Conservation (phyloP, 148 eudicot species). For the Cornus suecica region DNA sequence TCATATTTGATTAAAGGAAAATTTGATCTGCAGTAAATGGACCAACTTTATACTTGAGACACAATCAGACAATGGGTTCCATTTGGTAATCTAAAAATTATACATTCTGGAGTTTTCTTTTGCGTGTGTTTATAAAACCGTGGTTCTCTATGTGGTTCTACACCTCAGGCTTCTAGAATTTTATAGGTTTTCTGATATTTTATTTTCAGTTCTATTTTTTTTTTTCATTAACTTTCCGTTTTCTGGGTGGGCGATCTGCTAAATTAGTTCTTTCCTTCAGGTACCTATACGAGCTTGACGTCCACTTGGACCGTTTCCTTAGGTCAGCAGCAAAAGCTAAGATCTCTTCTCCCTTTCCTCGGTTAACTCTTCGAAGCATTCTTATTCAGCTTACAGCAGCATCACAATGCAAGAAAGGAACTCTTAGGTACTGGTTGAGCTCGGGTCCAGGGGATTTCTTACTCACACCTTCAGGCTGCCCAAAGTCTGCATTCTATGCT, state of each 20-base stretch:
- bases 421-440: slow-evolving; percentile 60
- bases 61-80: not conserved
- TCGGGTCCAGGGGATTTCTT: slow-evolving; percentile 75
- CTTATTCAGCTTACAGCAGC: slow-evolving; percentile 60
- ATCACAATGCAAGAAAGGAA: slow-evolving; percentile 60
- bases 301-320: slow-evolving; percentile 63
- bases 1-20: not conserved
- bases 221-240: not conserved
- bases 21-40: not conserved
- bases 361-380: slow-evolving; percentile 50
- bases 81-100: not conserved
- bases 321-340: slow-evolving; percentile 66
- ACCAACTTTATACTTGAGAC: not conserved
- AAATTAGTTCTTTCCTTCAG: slow-evolving; percentile 27
- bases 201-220: not conserved
- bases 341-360: slow-evolving; percentile 46
- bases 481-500: slow-evolving; percentile 59
- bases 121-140: not conserved
- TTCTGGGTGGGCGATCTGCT: not conserved
- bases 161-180: not conserved
- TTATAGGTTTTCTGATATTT: not conserved
- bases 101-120: not conserved
- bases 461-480: slow-evolving; percentile 54
- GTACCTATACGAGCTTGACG: slow-evolving; percentile 67
- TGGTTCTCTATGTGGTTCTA: not conserved